Evolutionary conservation across 768 basidiomycete species (phyloP), one percentile per base, ranked within the genome.

Genomic region (Rickenella mellea): DNA sequence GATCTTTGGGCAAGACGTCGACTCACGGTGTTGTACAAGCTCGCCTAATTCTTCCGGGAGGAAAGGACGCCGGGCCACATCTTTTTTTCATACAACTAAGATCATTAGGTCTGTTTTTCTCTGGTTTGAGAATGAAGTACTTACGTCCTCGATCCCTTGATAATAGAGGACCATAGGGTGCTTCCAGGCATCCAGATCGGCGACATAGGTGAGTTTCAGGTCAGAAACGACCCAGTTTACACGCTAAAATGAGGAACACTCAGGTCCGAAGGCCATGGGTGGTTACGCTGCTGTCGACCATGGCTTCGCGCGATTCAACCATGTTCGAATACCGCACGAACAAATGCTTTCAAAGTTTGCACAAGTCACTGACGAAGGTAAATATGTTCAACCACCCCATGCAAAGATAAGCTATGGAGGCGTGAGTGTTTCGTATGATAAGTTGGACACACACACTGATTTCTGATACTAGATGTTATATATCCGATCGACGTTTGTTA

Each of bases 11-110:
- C 0, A 79, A 76, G 60, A 80, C 78, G 0, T 74, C 84, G 0
- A 85, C 83, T 0, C 83, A 86, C 54, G 82, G 82, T 4, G 71
- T 83, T 11, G 73, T 87, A 0, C 83, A 86, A 56, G 84, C 86
- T 3, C 78, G 80, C 55, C 64, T 89, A 8, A 74, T 83, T 27
- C 62, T 86, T 0, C 77, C 79, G 0, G 67, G 59, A 1, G 78
- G 73, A 14, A 66, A 70, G 52, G 73, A 78, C 49, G 57, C 74
- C 40, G 85, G 85, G 0, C 83, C 83, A 2, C 83, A 87, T 59
- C 61, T 87, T 31, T 88, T 89, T 60, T 70, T 87, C 43, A 64
- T 86, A 5, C 83, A 81, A 45, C 55, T 88, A 15, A 63, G 86
- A 21, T 77, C 76, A 24, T 46, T 78, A 20, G 74, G 83, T 80